Base-by-base conservation (phyloP, 2,329 filamentous ascomycete species). In the Exophiala sp. region DNA sequence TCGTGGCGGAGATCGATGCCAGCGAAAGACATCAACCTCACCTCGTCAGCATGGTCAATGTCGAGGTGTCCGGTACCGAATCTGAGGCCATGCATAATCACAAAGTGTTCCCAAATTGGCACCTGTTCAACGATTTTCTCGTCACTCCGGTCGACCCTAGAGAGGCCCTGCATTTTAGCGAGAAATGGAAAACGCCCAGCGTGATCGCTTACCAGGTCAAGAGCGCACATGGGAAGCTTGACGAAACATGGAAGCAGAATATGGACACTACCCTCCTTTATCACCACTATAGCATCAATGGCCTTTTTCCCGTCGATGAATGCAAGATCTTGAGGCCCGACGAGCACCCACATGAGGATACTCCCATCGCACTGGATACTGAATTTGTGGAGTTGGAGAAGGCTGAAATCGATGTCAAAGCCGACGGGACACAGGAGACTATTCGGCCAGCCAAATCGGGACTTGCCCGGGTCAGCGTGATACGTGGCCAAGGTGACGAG, bases 61-160 rank as follows among this genome's bases (percentile, higher is more conserved):
- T 90, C 82, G 76, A 71, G 40, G 67, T 75, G 4, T 75, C 70
- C 8, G 66, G 68, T 20, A 81, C 82, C 10, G 84, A 89, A 47
- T 83, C 88, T 0, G 82, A 84, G 50, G 75, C 78, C 0, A 76
- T 40, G 8, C 75, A 75, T 3, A 79, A 84, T 59, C 86, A 83
- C 65, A 86, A 87, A 63, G 52, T 60, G 10, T 62, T 61, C 29
- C 76, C 75, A 2, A 62, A 63, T 43, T 99, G 95, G 95, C 90
- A 97, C 71, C 73, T 99, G 1, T 96, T 99, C 75, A 99, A 99
- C 64, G 94, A 99, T 71, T 99, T 99, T 65, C 74, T 96, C 34
- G 95, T 99, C 18, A 84, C 88, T 10, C 85, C 87, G 8, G 83
- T 96, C 12, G 83, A 86, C 32, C 81, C 83, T 24, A 86, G 91